Evolutionary conservation across 2,329 filamentous ascomycete species (phyloP).

Genomic region (Exophiala sp.): DNA sequence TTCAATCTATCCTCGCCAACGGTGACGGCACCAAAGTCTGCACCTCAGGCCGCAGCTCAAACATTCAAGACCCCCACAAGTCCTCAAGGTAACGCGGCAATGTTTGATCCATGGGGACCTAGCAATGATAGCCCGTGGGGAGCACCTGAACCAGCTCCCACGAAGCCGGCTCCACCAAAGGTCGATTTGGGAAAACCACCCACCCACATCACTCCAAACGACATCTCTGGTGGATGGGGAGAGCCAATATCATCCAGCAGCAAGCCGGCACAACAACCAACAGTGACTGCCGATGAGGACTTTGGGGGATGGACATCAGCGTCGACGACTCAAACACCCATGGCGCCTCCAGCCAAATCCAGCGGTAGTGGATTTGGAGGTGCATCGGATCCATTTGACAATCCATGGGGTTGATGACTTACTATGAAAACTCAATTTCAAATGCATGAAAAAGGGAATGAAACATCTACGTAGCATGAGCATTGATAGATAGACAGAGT

Average conservation of each 20-base stretch:
- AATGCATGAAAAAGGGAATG: background rate
- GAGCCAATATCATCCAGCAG: conserved; percentile 36
- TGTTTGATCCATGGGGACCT: conserved; percentile 73
- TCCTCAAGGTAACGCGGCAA: conserved; percentile 33
- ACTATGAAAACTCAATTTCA: background rate
- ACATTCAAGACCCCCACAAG: conserved; percentile 34
- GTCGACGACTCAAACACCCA: conserved; percentile 46
- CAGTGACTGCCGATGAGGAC: conserved; percentile 84
- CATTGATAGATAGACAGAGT: background rate
- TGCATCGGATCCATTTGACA: conserved; percentile 28
- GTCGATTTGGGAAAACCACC: conserved; percentile 37
- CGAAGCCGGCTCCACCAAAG: conserved; percentile 21
- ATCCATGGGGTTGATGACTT: conserved; percentile 26
- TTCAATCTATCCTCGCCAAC: conserved; percentile 72
- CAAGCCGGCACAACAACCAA: conserved; percentile 48
- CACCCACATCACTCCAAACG: conserved; percentile 52
- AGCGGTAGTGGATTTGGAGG: conserved; percentile 27
- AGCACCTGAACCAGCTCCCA: conserved; percentile 54
- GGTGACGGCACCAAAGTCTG: conserved; percentile 36
- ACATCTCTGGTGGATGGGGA: conserved; percentile 66
- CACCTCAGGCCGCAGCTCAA: conserved; percentile 33
- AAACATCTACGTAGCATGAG: conserved; percentile 3
- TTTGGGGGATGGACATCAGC: conserved; percentile 92
- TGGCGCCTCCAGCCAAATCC: conserved; percentile 12
- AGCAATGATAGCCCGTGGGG: conserved; percentile 64